Conservation (phyloP, 495 filamentous ascomycete genomes). For the Bryoglossum gracile region DNA sequence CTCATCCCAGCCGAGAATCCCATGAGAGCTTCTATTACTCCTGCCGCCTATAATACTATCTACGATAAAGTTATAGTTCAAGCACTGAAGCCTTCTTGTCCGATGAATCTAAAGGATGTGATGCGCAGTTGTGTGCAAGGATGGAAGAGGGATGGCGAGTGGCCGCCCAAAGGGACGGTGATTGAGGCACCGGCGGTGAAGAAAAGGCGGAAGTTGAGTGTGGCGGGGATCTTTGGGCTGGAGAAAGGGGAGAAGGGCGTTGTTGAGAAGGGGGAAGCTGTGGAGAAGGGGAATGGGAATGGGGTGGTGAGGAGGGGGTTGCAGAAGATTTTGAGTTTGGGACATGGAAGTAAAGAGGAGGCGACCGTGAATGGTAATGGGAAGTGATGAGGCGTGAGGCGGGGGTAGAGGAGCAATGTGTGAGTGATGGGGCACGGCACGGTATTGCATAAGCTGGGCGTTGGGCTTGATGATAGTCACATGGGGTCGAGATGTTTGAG, state of each 20-base stretch:
- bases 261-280: neutral
- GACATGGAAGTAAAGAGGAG: slow-evolving; percentile 5
- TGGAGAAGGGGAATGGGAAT: neutral
- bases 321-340: slow-evolving; percentile 19
- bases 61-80: slow-evolving; percentile 83
- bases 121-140: slow-evolving; percentile 77
- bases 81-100: slow-evolving; percentile 68
- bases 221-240: slow-evolving; percentile 20
- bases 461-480: too few species aligned
- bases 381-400: neutral
- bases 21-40: slow-evolving; percentile 65
- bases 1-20: slow-evolving; percentile 60
- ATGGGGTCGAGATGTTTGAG: slow-evolving; percentile 8
- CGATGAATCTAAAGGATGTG: slow-evolving; percentile 79
- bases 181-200: slow-evolving; percentile 31
- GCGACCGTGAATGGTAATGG: slow-evolving; percentile 1
- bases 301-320: slow-evolving; percentile 15
- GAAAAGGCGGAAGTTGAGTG: slow-evolving; percentile 29
- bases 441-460: too few species aligned
- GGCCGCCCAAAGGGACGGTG: slow-evolving; percentile 63
- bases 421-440: too few species aligned
- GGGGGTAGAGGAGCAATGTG: too few species aligned
- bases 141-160: slow-evolving; percentile 91
- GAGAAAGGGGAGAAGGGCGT: slow-evolving; percentile 12
- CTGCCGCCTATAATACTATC: slow-evolving; percentile 67